Evolutionary conservation across 345 rosid species (phyloP).

Genomic region (Schrenkiella parvula): DNA sequence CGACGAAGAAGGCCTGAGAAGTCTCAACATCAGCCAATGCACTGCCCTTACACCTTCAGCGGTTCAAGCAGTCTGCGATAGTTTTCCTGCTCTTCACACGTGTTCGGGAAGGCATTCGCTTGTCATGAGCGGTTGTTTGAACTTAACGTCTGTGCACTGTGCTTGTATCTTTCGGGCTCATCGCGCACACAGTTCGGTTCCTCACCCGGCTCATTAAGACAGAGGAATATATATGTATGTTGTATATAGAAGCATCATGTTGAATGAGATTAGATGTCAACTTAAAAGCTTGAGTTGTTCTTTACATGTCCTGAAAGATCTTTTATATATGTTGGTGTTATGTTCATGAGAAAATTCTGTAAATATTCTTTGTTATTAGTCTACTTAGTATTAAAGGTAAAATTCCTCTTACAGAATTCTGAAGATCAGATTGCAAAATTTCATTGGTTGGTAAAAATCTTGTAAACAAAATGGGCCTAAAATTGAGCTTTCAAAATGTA

Average conservation of each 20-base stretch:
- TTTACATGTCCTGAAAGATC: not conserved
- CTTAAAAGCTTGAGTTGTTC: not conserved
- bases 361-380: not conserved
- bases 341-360: not conserved
- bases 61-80: slow-evolving; percentile 88
- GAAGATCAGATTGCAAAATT: not conserved
- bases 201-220: slow-evolving; percentile 57
- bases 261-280: not conserved
- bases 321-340: not conserved
- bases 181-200: slow-evolving; percentile 47
- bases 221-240: not conserved
- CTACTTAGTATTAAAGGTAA: not conserved
- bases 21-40: slow-evolving; percentile 98
- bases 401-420: not conserved
- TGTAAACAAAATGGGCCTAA: not conserved
- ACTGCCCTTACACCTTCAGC: slow-evolving; percentile 93
- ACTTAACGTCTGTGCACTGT: slow-evolving; percentile 87
- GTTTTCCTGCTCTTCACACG: slow-evolving; percentile 93
- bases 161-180: slow-evolving; percentile 77
- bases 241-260: slow-evolving; percentile 14
- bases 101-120: slow-evolving; percentile 95
- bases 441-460: not conserved
- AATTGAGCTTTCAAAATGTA: not conserved
- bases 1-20: slow-evolving; percentile 75
- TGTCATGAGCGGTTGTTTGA: slow-evolving; percentile 93